Evolutionary conservation across 78 protist genomes (phyloP), one percentile per base, ranked within the genome.

Genomic region (Dictyostelium purpureum): DNA sequence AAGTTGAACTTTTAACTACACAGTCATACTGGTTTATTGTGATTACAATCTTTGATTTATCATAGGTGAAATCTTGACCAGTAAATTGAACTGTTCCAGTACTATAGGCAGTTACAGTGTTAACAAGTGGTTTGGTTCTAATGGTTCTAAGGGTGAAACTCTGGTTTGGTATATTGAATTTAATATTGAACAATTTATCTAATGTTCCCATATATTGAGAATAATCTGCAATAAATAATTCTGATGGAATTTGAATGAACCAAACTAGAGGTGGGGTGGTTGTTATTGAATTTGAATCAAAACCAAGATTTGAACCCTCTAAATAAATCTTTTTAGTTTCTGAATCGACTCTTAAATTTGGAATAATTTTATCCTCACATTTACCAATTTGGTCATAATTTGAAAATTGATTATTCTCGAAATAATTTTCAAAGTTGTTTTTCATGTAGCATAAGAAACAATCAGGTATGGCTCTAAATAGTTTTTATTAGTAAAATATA

Each of bases 271-370:
- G 4, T 63, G 71, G 71, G 6, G 21, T 31, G 2, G 71, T 16
- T 3, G 21, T 33, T 31, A 63, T 63, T 28, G 19, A 33, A 16
- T 12, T 21, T 14, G n/a, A 0, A 63, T 67, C 31, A 67, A 67
- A 33, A 37, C 76, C 76, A 21, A 67, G 31, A 67, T 67, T n/a
- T n/a, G 54, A 37, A 19, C 76, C 76, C n/a, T 38, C 51, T 40
- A 67, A 38, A 67, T 67, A 38, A 19, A 67, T 5, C n/a, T 38
- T 67, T 37, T 38, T n/a, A 38, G 33, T 38, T 1, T 38, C 31
- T 19, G 12, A 10, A 9, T 24, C 40, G 31, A 31, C 24, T 38
- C 76, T 67, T 38, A 67, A 11, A 12, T 37, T 38, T 67, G 76
- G 76, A 1, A 67, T 21, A 67, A 67, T 67, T 37, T 19, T 14